These are phyloP conservation scores for Tylopilus sp. DNA, from an alignment of 768 basidiomycete genomes.

Conservation along the genomic window DNA sequence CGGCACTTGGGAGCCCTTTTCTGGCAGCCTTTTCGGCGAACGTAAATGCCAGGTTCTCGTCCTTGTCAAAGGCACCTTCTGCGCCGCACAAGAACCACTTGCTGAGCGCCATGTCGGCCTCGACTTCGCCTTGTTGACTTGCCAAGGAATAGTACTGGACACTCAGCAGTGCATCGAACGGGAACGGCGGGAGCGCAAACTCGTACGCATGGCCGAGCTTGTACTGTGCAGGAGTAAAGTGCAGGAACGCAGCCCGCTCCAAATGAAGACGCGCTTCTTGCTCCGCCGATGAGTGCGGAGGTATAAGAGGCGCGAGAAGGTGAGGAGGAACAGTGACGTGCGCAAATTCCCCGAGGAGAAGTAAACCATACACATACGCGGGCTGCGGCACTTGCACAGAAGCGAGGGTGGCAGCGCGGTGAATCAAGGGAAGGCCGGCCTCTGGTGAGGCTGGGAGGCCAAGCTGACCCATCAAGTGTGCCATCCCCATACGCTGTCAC, in stretches of 20 bases:
- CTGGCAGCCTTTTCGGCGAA: slow-evolving; percentile 87
- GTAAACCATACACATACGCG: slow-evolving; percentile 83
- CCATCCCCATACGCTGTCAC: slow-evolving; percentile 85
- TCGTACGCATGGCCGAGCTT: slow-evolving; percentile 93
- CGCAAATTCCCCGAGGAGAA: slow-evolving; percentile 83
- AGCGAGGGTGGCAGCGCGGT: slow-evolving; percentile 71
- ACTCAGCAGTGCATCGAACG: slow-evolving; percentile 83
- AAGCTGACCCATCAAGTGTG: slow-evolving; percentile 85
- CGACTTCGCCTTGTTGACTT: slow-evolving; percentile 80
- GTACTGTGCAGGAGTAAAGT: slow-evolving; percentile 85
- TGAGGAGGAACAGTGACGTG: slow-evolving; percentile 50
- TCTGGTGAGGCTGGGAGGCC: slow-evolving; percentile 51
- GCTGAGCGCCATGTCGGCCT: slow-evolving; percentile 94
- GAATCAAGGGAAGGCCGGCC: slow-evolving; percentile 66
- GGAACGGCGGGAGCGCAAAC: slow-evolving; percentile 79
- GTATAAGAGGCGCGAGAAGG: slow-evolving; percentile 54
- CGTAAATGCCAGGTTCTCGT: slow-evolving; percentile 78
- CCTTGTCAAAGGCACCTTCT: slow-evolving; percentile 74
- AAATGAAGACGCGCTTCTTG: slow-evolving; percentile 73
- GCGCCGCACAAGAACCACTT: slow-evolving; percentile 98
- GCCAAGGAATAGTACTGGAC: slow-evolving; percentile 89
- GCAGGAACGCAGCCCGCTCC: slow-evolving; percentile 81
- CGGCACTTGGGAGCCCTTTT: slow-evolving; percentile 74
- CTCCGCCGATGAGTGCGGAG: slow-evolving; percentile 43
- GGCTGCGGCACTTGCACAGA: slow-evolving; percentile 81